A percentile compares a stretch with the other conserved stretches of the same genome.
Evolutionary conservation across 2,329 filamentous ascomycete genomes (phyloP).

Genomic region (Colletotrichum camelliae): DNA sequence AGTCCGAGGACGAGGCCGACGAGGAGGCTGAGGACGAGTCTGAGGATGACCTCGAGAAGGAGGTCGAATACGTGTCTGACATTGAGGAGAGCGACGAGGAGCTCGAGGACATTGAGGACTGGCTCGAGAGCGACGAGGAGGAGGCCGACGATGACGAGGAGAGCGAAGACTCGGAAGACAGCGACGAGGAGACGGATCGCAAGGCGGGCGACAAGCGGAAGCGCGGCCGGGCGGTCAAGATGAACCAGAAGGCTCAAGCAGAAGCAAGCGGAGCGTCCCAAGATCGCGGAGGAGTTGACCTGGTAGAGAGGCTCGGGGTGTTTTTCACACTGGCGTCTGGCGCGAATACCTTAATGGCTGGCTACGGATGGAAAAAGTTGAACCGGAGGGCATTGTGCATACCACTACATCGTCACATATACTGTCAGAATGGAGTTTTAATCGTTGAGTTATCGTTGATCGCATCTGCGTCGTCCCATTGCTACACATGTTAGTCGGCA

Average conservation of each 20-base stretch:
- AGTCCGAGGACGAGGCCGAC: slow-evolving; percentile 74
- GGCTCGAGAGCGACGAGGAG: slow-evolving; percentile 77
- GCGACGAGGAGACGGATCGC: slow-evolving; percentile 59
- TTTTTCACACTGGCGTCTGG: slow-evolving; percentile 15
- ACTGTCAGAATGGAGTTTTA: slow-evolving; percentile 3
- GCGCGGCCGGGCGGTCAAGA: slow-evolving; percentile 53
- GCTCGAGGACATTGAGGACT: slow-evolving; percentile 84
- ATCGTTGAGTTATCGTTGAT: neutral
- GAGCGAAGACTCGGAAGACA: slow-evolving; percentile 62
- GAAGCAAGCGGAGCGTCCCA: slow-evolving; percentile 55
- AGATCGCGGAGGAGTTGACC: slow-evolving; percentile 46
- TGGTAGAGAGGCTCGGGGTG: slow-evolving; percentile 36
- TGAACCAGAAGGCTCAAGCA: slow-evolving; percentile 45
- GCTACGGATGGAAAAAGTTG: slow-evolving; percentile 12
- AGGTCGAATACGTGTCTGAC: slow-evolving; percentile 93
- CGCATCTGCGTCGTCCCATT: neutral
- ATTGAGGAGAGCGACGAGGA: slow-evolving; percentile 79
- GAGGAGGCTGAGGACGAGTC: slow-evolving; percentile 71
- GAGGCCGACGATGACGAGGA: slow-evolving; percentile 66
- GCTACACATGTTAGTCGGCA: neutral
- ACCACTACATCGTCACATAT: slow-evolving; percentile 4
- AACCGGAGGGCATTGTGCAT: slow-evolving; percentile 15
- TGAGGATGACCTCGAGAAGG: slow-evolving; percentile 71
- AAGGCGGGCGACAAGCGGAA: slow-evolving; percentile 63
- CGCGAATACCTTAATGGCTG: slow-evolving; percentile 20